These are phyloP conservation scores for Emydomyces testavorans DNA, from an alignment of 2,329 filamentous ascomycete genomes.

Conservation along the genomic window DNA sequence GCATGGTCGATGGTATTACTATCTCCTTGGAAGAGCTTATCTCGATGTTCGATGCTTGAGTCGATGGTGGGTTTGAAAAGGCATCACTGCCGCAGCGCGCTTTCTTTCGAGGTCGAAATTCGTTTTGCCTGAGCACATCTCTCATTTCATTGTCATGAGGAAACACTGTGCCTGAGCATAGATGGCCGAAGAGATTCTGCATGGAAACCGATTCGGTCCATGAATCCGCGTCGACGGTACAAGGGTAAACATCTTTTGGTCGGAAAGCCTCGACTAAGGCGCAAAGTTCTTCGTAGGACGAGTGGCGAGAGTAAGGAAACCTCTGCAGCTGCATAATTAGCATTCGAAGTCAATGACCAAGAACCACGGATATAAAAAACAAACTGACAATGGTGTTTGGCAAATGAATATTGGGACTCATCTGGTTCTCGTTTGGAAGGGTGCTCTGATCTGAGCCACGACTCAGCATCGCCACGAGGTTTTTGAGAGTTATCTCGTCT, in stretches of 20 bases:
- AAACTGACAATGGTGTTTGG: slow-evolving; percentile 29
- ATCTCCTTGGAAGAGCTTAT: neutral
- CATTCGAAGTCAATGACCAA: neutral
- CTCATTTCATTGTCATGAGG: slow-evolving; percentile 54
- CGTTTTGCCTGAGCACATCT: slow-evolving; percentile 20
- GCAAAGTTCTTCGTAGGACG: slow-evolving; percentile 70
- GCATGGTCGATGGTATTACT: neutral
- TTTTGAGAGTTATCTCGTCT: slow-evolving; percentile 28
- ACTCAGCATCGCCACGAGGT: slow-evolving; percentile 26
- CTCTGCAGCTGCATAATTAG: slow-evolving; percentile 26
- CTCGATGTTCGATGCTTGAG: slow-evolving; percentile 10
- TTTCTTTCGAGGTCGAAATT: slow-evolving; percentile 13
- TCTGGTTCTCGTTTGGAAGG: slow-evolving; percentile 1
- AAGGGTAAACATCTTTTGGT: slow-evolving; percentile 70
- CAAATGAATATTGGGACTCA: slow-evolving; percentile 11
- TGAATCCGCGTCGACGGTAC: slow-evolving; percentile 53
- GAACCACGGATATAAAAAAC: neutral
- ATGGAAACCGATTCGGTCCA: slow-evolving; percentile 60
- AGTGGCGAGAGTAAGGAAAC: slow-evolving; percentile 85
- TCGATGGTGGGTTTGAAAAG: slow-evolving; percentile 10
- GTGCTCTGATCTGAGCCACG: slow-evolving; percentile 16
- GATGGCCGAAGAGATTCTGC: slow-evolving; percentile 55
- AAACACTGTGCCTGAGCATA: slow-evolving; percentile 53
- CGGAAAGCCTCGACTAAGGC: slow-evolving; percentile 55
- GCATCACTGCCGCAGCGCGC: slow-evolving; percentile 8